Evolutionary conservation across 768 basidiomycete genomes (phyloP).

Genomic region (Lactifluus hygrophoroides): DNA sequence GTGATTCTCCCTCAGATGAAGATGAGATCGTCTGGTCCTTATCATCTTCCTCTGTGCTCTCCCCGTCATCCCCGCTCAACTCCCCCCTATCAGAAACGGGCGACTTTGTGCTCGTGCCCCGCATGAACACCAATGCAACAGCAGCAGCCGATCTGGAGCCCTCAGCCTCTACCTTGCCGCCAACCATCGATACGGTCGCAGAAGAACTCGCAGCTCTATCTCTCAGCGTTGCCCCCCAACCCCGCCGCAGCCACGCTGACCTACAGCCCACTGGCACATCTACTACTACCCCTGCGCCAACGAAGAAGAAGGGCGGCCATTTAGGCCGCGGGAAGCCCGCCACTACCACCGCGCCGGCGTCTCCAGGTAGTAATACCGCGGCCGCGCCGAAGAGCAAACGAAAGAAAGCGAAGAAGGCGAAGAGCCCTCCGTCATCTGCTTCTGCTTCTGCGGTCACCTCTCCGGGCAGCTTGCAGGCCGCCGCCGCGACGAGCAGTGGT

Average conservation of each 20-base stretch:
- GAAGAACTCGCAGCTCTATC: neutral
- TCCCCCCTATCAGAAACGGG: constrained; percentile 25
- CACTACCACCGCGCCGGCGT: neutral
- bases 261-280: neutral
- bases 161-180: neutral
- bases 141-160: constrained; percentile 25
- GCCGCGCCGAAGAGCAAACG: neutral
- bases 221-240: neutral
- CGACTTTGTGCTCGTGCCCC: constrained; percentile 30
- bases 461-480: too few relatives aligned
- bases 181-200: neutral
- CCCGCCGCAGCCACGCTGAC: neutral
- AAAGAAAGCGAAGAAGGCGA: neutral
- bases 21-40: constrained; percentile 21
- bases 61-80: neutral
- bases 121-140: constrained; percentile 46
- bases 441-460: neutral
- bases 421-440: neutral
- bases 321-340: neutral
- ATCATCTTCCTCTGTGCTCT: constrained; percentile 12
- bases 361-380: too few relatives aligned
- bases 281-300: neutral
- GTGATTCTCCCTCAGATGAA: constrained; percentile 16
- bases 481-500: too few relatives aligned
- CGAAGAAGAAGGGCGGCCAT: neutral